Evolutionary conservation across 345 rosid genomes (phyloP).

Genomic region (Nasturtium officinale): DNA sequence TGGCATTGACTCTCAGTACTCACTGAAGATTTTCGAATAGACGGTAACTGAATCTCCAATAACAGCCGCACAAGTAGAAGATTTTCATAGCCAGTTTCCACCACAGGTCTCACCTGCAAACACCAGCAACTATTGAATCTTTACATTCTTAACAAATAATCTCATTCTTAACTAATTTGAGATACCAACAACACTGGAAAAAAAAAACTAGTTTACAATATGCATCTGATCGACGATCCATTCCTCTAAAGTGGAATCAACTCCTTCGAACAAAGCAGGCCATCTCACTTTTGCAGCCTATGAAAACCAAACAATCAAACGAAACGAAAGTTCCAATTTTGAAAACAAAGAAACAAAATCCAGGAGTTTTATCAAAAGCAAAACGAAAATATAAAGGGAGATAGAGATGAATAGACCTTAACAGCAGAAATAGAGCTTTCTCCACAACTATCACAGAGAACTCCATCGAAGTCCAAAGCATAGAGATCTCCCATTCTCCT

Average conservation of each 20-base stretch:
- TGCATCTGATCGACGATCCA: constrained; percentile 94
- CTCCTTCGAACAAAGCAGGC: constrained; percentile 69
- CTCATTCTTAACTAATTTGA: no score
- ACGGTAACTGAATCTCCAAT: constrained; percentile 68
- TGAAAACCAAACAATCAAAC: background rate
- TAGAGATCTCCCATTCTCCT: constrained; percentile 67
- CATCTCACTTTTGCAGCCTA: constrained; percentile 90
- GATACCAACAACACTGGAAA: background rate
- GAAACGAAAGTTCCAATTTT: background rate
- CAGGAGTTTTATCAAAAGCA: no score
- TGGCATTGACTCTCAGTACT: constrained; percentile 28
- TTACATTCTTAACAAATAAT: background rate
- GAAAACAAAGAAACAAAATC: background rate
- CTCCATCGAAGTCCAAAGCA: constrained; percentile 96
- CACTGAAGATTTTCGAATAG: constrained; percentile 77
- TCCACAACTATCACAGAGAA: constrained; percentile 91
- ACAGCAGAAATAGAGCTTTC: constrained; percentile 95
- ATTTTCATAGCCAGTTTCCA: constrained; percentile 93
- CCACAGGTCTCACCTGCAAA: constrained; percentile 85
- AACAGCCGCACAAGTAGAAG: constrained; percentile 76
- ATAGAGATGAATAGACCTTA: constrained; percentile 53
- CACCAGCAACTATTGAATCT: background rate
- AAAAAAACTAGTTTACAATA: constrained; percentile 47
- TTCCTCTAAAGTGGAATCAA: constrained; percentile 62
- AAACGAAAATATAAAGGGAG: background rate